A percentile compares a stretch with the other conserved stretches of the same genome.
Evolutionary conservation across 345 rosid species (phyloP).

Genomic region (Eucalyptus curtisii): DNA sequence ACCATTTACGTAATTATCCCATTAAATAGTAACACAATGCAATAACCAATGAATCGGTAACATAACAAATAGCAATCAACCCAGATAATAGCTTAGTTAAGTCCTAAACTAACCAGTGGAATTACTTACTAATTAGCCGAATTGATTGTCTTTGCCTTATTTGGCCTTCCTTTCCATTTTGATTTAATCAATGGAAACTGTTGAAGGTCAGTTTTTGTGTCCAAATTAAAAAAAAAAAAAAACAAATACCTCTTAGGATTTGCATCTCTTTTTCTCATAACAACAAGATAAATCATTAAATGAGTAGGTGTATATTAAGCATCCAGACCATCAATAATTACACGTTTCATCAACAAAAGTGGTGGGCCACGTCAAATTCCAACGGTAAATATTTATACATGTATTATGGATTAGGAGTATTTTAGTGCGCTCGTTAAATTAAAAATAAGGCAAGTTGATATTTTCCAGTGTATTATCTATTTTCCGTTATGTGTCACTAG

Average conservation of each 20-base stretch:
- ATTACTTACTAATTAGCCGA: not conserved
- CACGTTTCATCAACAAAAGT: not conserved
- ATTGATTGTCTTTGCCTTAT: not conserved
- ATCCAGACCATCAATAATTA: not conserved
- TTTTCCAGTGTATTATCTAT: not conserved
- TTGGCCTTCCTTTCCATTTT: not conserved
- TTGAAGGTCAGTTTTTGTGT: not conserved
- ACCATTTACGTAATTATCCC: too few relatives aligned
- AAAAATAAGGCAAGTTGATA: not conserved
- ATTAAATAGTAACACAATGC: not conserved
- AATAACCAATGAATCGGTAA: not conserved
- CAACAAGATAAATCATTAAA: not conserved
- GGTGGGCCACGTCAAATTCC: not conserved
- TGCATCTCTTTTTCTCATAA: accelerated
- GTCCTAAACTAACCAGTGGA: not conserved
- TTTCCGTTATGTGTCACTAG: not conserved
- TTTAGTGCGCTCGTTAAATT: accelerated
- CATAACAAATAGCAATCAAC: not conserved
- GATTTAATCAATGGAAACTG: not conserved
- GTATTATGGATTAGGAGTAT: not conserved
- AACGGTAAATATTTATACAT: not conserved
- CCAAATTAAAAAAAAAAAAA: not conserved
- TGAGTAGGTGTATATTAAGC: not conserved
- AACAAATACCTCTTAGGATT: not conserved
- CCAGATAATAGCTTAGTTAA: not conserved